Percentiles rank a stretch among this genome's conserved stretches.
Conservation (phyloP, 2,329 filamentous ascomycete species). For the Penicillium sp. region DNA sequence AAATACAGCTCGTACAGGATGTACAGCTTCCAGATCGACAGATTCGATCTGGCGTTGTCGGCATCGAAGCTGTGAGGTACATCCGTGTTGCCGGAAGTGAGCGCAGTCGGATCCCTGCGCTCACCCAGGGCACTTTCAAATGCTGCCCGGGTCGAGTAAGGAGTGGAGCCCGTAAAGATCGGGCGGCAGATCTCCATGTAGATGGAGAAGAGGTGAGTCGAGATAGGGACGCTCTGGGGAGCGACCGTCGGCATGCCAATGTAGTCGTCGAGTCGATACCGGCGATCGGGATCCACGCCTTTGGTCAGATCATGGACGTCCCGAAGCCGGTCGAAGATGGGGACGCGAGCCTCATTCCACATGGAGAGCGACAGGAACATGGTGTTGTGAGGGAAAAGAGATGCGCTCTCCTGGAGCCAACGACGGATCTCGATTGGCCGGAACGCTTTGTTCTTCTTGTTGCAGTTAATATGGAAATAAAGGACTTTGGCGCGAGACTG, state of each 20-base stretch:
- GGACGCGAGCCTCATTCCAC: constrained; percentile 69
- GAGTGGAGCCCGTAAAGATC: constrained; percentile 45
- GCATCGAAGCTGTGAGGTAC: constrained; percentile 6
- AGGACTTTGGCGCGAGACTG: constrained; percentile 63
- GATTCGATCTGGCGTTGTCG: constrained; percentile 35
- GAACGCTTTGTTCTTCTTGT: constrained; percentile 61
- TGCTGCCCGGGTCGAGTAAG: constrained; percentile 53
- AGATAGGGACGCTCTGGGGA: constrained; percentile 35
- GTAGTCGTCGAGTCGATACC: constrained; percentile 20
- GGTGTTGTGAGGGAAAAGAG: constrained; percentile 69
- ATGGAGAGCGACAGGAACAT: constrained; percentile 69
- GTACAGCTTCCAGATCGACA: constrained; percentile 53
- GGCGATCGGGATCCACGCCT: constrained; percentile 17
- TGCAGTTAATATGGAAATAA: constrained; percentile 58
- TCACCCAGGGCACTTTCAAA: constrained; percentile 54
- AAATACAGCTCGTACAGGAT: constrained; percentile 49
- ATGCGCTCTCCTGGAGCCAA: constrained; percentile 60
- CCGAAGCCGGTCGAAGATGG: constrained; percentile 74
- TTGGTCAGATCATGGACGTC: constrained; percentile 49
- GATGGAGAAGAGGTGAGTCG: constrained; percentile 55
- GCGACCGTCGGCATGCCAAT: constrained; percentile 3
- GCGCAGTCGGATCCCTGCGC: constrained; percentile 6
- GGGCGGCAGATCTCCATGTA: constrained; percentile 52
- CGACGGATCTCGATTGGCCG: constrained; percentile 64
- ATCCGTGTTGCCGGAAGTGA: constrained; percentile 8